Evolutionary conservation across 2,329 filamentous ascomycete species (phyloP).

Genomic region (Venturia asperata): DNA sequence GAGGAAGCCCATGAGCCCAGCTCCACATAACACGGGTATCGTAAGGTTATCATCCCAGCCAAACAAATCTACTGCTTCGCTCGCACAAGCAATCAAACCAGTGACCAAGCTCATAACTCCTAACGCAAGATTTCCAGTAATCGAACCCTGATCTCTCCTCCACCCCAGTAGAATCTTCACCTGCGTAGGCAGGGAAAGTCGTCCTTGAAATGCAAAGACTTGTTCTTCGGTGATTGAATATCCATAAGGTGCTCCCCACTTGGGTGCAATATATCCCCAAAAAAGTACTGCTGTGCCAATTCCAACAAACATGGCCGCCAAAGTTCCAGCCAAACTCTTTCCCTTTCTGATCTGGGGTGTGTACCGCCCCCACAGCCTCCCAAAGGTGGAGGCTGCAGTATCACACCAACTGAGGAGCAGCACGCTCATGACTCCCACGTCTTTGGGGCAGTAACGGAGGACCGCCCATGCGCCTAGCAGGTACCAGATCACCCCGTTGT

Average conservation of each 20-base stretch:
- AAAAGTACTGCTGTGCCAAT: conserved; percentile 77
- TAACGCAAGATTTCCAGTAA: conserved; percentile 67
- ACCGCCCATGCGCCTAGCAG: conserved; percentile 84
- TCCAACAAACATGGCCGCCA: conserved; percentile 76
- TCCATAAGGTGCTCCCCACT: conserved; percentile 25
- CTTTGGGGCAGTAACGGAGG: conserved; percentile 83
- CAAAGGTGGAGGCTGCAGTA: conserved; percentile 91
- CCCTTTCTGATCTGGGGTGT: conserved; percentile 77
- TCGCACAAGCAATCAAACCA: conserved; percentile 79
- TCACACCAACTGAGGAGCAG: conserved; percentile 96
- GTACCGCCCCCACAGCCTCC: conserved; percentile 79
- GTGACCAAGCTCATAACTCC: conserved; percentile 77
- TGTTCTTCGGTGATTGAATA: conserved; percentile 39
- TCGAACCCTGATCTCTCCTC: conserved; percentile 49
- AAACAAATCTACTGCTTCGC: conserved; percentile 85
- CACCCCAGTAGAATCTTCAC: conserved; percentile 56
- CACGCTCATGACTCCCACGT: conserved; percentile 82
- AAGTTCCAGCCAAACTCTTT: conserved; percentile 84
- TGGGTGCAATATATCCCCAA: conserved; percentile 77
- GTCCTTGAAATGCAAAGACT: conserved; percentile 74
- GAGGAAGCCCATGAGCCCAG: conserved; percentile 86
- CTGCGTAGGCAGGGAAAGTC: conserved; percentile 59
- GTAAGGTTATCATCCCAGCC: conserved; percentile 97
- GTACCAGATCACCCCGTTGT: conserved; percentile 97
- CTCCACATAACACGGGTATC: conserved; percentile 83